phyloP scores from a whole-genome alignment of 139 green algal genomes.

The Tetratostichococcus sp. region DNA sequence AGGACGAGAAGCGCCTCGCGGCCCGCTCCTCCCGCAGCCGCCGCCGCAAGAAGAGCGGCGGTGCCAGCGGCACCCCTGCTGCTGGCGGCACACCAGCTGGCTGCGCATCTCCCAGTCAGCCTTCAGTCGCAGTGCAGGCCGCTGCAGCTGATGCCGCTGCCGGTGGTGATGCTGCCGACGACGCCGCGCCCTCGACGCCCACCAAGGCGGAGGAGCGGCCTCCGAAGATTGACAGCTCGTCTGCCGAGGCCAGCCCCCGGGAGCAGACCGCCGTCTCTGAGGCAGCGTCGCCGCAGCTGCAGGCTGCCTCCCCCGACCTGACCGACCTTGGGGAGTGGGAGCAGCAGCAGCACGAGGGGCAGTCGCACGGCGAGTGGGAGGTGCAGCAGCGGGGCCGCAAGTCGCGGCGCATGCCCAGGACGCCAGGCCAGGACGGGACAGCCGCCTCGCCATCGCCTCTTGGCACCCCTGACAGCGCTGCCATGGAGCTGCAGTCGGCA shows the following conservation, averaged over 20 bases:
- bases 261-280: too few relatives aligned
- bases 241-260: not conserved
- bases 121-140: too few relatives aligned
- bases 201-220: not conserved
- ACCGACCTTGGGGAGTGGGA: not conserved
- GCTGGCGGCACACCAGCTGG: not conserved
- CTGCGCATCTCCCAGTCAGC: too few relatives aligned
- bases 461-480: too few relatives aligned
- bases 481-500: too few relatives aligned
- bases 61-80: not conserved
- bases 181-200: not conserved
- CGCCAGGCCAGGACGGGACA: too few relatives aligned
- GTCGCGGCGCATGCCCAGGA: not conserved
- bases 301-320: not conserved
- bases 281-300: not conserved
- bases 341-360: not conserved
- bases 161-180: not conserved
- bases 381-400: constrained; percentile 1
- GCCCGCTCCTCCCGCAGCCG: constrained; percentile 6
- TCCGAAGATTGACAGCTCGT: too few relatives aligned
- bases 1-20: constrained; percentile 14
- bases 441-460: not conserved
- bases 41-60: not conserved
- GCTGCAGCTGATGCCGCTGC: not conserved
- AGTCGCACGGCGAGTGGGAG: not conserved